A percentile compares a stretch with the other conserved stretches of the same genome.
Evolutionary conservation across 768 basidiomycete species (phyloP).

Genomic region (Podaxis mareebaensis): DNA sequence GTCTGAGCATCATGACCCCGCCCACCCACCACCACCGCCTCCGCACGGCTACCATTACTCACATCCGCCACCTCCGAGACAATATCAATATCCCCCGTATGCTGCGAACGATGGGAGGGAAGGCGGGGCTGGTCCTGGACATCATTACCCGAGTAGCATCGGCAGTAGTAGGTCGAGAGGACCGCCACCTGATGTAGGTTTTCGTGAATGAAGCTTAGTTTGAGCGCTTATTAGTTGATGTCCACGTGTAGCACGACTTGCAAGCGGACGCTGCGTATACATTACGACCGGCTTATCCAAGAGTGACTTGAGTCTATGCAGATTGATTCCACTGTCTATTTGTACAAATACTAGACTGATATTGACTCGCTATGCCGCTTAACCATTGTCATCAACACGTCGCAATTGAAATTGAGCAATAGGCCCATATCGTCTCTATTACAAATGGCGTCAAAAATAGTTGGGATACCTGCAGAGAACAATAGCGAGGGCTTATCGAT

Average conservation of each 20-base stretch:
- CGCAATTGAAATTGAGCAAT: no score
- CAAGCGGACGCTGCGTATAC: not conserved
- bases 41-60: slow-evolving; percentile 5
- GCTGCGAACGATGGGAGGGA: slow-evolving; percentile 3
- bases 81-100: slow-evolving; percentile 7
- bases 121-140: not conserved
- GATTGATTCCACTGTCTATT: not conserved
- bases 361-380: not conserved
- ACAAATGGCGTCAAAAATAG: no score
- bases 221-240: not conserved
- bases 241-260: not conserved
- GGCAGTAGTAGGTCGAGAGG: not conserved
- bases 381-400: no score
- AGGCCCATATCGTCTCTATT: no score
- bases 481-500: no score
- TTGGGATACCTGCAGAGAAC: no score
- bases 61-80: slow-evolving; percentile 4
- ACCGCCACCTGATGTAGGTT: not conserved
- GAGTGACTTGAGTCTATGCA: not conserved
- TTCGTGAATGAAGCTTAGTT: not conserved
- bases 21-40: slow-evolving; percentile 1
- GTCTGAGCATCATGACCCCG: slow-evolving; percentile 1
- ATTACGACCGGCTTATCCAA: not conserved
- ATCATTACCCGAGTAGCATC: slow-evolving; percentile 1
- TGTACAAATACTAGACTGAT: not conserved